Evolutionary conservation across 495 filamentous ascomycete species (phyloP), one percentile per base, ranked within the genome.

Genomic region (Zalerion maritima): DNA sequence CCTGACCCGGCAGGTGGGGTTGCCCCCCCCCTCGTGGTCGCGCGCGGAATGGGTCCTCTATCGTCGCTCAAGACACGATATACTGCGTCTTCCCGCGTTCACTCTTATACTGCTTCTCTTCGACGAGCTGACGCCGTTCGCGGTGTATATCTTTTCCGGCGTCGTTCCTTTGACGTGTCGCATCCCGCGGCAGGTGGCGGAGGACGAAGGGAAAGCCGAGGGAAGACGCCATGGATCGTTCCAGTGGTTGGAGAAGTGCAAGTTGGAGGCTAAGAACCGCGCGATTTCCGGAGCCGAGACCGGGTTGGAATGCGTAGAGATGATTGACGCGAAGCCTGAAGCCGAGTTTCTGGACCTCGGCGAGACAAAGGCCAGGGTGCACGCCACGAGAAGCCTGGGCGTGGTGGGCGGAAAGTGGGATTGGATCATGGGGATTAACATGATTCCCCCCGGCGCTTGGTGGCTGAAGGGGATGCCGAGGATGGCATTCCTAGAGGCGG

Each of bases 71-170:
- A 50, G 55, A 6, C 66, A 78, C 41, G 89, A 94, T 46, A 53
- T 77, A 6, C 54, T 60, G 0, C 71, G 78, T n/a, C 60, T 94
- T 18, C 81, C 83, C 3, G 45, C 75, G 2, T 94, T 97, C 48
- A 68, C 46, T 0, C 13, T 92, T 2, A 46, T 93, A 2, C 60
- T 92, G 2, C 31, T 85, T 1, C 24, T 91, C 21, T 82, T 75
- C 46, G 89, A 82, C 2, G 87, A 94, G 46, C 73, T 89, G 47
- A 81, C 83, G 5, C 83, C 86, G 0, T 37, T 94, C 2, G 47
- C 89, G 5, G 64, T 77, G 0, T 49, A 77, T 4, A 57, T 79
- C n/a, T 52, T 86, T 11, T 70, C 70, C 4, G 55, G 59, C 5
- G 50, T 82, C 19, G 77, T 89, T 9, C 87, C 87, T 0, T 67